Conservation (phyloP, 1,284 basidiomycete species). For the Malassezia japonica region DNA sequence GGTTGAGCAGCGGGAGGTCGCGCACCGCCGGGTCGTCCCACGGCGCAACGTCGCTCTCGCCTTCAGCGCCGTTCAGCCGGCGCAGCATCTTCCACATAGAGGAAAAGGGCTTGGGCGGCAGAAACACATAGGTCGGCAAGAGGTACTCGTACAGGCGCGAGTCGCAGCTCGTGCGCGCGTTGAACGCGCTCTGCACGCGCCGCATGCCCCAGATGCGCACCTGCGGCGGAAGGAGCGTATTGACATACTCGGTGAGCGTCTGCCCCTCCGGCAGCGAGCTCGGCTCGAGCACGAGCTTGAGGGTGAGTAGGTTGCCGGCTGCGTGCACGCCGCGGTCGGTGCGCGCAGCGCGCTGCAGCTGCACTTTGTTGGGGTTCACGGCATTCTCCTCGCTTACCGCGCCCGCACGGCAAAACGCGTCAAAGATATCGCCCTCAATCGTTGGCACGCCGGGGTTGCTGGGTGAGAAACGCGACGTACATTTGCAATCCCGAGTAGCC, state of each 20-base stretch:
- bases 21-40: conserved; percentile 12
- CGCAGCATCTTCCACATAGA: conserved; percentile 38
- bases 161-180: conserved; percentile 64
- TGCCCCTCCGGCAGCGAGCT: conserved; percentile 21
- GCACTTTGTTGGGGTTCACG: conserved; percentile 79
- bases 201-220: conserved; percentile 88
- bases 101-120: conserved; percentile 70
- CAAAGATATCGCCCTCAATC: conserved; percentile 83
- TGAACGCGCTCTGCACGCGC: conserved; percentile 82
- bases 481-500: conserved; percentile 91
- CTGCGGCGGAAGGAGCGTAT: conserved; percentile 73
- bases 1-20: conserved; percentile 24
- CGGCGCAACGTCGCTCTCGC: conserved; percentile 15
- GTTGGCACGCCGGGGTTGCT: conserved; percentile 59
- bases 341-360: conserved; percentile 75
- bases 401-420: conserved; percentile 75
- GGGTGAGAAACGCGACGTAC: conserved; percentile 54
- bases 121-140: conserved; percentile 83
- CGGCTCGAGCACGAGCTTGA: conserved; percentile 46
- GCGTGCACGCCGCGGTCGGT: conserved; percentile 98
- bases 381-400: conserved; percentile 88
- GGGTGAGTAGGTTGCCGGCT: conserved; percentile 67
- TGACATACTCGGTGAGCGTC: conserved; percentile 63
- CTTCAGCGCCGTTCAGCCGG: conserved; percentile 17
- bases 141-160: conserved; percentile 94